These are phyloP conservation scores for Penicillium polonicum DNA, from an alignment of 2,329 filamentous ascomycete genomes.

Conservation along the genomic window DNA sequence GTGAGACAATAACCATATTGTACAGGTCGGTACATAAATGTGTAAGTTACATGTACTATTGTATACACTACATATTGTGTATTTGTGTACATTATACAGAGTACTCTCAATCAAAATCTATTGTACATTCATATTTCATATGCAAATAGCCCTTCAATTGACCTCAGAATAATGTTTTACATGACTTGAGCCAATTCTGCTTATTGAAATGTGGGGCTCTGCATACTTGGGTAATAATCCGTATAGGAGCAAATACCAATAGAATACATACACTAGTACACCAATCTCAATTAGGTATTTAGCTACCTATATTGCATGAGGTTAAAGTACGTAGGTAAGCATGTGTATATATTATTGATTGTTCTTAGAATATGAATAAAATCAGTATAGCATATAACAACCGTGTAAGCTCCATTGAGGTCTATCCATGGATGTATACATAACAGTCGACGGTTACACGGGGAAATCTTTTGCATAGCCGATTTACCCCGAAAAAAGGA, in stretches of 20 bases:
- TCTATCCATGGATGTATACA: neutral
- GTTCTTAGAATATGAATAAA: neutral
- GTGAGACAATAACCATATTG: constrained; percentile 3
- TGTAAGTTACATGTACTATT: neutral
- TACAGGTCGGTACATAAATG: neutral
- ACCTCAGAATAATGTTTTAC: neutral
- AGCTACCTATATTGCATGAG: neutral
- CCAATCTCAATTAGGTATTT: constrained; percentile 1
- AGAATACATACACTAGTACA: neutral
- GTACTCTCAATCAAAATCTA: neutral
- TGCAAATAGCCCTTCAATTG: neutral
- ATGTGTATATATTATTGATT: neutral
- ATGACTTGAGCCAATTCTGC: neutral
- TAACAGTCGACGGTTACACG: neutral
- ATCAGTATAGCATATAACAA: neutral
- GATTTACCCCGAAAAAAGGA: constrained; percentile 1
- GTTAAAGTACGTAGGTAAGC: neutral
- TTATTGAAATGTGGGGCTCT: neutral
- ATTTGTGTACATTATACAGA: neutral
- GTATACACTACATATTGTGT: neutral
- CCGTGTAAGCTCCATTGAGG: neutral
- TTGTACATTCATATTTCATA: too few species aligned
- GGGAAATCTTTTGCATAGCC: neutral
- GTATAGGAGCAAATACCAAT: neutral
- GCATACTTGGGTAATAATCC: neutral